These are phyloP conservation scores for Daldinia caldariorum DNA, from an alignment of 495 filamentous ascomycete genomes.

Conservation along the genomic window DNA sequence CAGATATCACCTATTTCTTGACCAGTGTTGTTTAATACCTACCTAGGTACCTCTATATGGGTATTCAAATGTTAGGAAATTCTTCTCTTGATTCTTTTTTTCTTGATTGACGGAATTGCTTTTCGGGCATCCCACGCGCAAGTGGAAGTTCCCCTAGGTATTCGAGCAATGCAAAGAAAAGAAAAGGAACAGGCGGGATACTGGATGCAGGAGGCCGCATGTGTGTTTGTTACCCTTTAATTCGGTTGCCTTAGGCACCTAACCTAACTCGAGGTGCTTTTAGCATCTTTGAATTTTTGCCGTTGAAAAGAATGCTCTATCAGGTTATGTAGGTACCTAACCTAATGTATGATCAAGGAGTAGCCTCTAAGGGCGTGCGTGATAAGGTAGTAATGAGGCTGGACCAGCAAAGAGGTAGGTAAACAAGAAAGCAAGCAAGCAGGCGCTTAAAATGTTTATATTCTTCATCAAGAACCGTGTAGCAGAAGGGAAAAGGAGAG, in stretches of 20 bases:
- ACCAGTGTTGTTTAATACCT: slow-evolving; percentile 15
- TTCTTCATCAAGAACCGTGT: not conserved
- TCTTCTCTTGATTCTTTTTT: slow-evolving; percentile 16
- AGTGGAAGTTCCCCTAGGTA: not conserved
- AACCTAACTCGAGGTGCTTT: not conserved
- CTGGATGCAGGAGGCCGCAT: not conserved
- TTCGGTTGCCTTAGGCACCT: not conserved
- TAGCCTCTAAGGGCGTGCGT: too few relatives aligned
- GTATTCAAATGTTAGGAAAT: slow-evolving; percentile 35
- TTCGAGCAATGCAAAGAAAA: not conserved
- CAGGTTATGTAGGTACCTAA: too few relatives aligned
- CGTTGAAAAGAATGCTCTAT: not conserved
- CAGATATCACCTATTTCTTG: slow-evolving; percentile 14
- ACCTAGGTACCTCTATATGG: not conserved
- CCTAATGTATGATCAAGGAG: too few relatives aligned
- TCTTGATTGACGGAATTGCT: slow-evolving; percentile 7
- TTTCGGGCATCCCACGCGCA: slow-evolving; percentile 28
- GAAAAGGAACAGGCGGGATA: not conserved
- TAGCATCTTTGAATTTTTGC: not conserved
- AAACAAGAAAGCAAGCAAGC: not conserved
- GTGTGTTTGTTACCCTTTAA: not conserved
- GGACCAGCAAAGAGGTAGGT: not conserved
- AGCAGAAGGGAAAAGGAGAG: not conserved
- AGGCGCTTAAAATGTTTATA: not conserved
- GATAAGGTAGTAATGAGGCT: not conserved